phyloP scores from a whole-genome alignment of 176 grass and related monocot species.

The Dendrocalamus sinicus region DNA sequence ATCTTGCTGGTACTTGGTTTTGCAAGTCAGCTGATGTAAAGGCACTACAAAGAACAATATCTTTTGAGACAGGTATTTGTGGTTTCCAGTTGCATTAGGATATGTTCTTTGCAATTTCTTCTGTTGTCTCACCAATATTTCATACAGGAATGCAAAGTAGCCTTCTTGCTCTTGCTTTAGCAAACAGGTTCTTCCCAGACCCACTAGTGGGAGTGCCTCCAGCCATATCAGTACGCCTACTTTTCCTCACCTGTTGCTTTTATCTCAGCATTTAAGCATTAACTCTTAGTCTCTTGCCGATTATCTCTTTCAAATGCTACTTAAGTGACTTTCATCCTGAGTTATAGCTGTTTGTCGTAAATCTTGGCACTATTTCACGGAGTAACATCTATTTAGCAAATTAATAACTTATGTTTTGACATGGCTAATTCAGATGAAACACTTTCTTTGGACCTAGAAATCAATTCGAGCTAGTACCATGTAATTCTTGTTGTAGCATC shows the following conservation, averaged over 20 bases:
- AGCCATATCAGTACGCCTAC: constrained; percentile 78
- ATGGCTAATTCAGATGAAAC: constrained; percentile 1
- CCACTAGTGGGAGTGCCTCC: constrained; percentile 96
- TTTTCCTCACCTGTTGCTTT: constrained; percentile 12
- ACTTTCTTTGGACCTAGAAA: neutral
- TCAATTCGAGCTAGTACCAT: neutral
- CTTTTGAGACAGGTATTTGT: constrained; percentile 82
- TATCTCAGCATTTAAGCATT: neutral
- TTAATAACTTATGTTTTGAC: neutral
- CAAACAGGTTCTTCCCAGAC: constrained; percentile 95
- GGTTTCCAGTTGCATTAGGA: constrained; percentile 5
- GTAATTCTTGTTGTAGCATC: neutral
- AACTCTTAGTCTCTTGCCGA: neutral
- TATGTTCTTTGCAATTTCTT: constrained; percentile 28
- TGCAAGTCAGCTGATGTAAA: constrained; percentile 68
- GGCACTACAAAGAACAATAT: constrained; percentile 90
- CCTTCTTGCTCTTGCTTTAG: constrained; percentile 98
- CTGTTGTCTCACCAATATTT: constrained; percentile 42
- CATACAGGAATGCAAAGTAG: constrained; percentile 96
- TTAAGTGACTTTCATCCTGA: neutral
- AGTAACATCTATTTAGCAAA: neutral
- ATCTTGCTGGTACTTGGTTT: constrained; percentile 76
- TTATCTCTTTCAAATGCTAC: neutral
- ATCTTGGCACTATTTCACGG: neutral
- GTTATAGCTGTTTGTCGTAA: neutral